Conservation (phyloP, 1,284 basidiomycete species). For the Filobasidium uniguttulatum region DNA sequence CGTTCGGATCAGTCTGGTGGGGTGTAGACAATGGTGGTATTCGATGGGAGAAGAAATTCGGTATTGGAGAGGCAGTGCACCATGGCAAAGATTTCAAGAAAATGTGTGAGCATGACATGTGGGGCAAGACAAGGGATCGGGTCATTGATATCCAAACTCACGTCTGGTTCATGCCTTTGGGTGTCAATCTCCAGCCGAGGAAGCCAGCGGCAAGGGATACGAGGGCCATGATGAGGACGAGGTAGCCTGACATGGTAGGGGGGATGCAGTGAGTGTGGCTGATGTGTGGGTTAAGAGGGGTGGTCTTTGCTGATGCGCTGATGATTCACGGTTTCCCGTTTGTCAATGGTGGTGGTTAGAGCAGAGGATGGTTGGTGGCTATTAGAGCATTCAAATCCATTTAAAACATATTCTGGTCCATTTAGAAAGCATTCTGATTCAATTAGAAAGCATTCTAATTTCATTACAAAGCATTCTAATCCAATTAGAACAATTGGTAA, state of each 20-base stretch:
- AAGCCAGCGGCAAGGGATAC: constrained; percentile 46
- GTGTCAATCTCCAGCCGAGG: constrained; percentile 53
- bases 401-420: too few relatives aligned
- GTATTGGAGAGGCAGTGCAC: too few relatives aligned
- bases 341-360: too few relatives aligned
- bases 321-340: too few relatives aligned
- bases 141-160: constrained; percentile 41
- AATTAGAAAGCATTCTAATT: too few relatives aligned
- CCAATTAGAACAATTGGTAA: too few relatives aligned
- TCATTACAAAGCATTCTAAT: too few relatives aligned
- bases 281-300: too few relatives aligned
- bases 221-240: constrained; percentile 19
- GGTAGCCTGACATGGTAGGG: constrained; percentile 13
- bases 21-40: background rate
- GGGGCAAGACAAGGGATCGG: background rate
- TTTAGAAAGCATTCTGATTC: too few relatives aligned
- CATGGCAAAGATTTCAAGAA: background rate
- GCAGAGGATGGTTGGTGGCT: too few relatives aligned
- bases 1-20: constrained; percentile 60
- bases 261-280: background rate
- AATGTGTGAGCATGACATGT: background rate
- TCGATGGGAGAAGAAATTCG: background rate
- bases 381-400: too few relatives aligned
- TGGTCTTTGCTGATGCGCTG: too few relatives aligned
- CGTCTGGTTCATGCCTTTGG: constrained; percentile 79